Evolutionary conservation across 2,329 filamentous ascomycete genomes (phyloP).

Genomic region (Penicillium janthinellum): DNA sequence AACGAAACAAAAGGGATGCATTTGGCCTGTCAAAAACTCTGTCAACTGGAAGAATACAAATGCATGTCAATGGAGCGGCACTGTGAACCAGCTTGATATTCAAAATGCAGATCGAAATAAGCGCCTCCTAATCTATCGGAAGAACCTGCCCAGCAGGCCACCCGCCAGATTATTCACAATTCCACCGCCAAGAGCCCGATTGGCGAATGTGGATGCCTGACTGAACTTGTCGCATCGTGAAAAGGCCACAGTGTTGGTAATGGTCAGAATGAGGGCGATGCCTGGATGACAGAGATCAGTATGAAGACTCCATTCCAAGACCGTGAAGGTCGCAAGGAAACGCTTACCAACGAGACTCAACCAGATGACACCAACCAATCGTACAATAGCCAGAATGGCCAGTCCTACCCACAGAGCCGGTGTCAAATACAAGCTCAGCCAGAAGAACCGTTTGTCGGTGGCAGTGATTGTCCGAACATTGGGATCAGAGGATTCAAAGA

Average conservation of each 20-base stretch:
- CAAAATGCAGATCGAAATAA: not conserved
- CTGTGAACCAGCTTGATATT: not conserved
- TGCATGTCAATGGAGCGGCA: not conserved
- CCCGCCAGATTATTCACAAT: conserved; percentile 58
- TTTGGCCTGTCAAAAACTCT: not conserved
- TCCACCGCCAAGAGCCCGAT: conserved; percentile 56
- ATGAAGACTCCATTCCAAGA: not conserved
- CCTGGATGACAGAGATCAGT: conserved; percentile 33
- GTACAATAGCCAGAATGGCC: conserved; percentile 51
- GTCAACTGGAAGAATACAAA: not conserved
- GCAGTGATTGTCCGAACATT: conserved; percentile 47
- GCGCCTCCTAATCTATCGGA: conserved; percentile 42
- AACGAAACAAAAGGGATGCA: not conserved
- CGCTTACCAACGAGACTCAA: conserved; percentile 53
- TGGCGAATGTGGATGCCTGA: conserved; percentile 61
- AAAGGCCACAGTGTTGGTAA: conserved; percentile 56
- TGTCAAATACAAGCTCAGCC: conserved; percentile 52
- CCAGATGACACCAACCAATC: conserved; percentile 52
- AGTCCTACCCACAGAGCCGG: conserved; percentile 53
- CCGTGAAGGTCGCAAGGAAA: not conserved
- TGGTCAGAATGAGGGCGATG: conserved; percentile 53
- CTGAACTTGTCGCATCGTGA: conserved; percentile 56
- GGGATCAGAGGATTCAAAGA: conserved; percentile 53
- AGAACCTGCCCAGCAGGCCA: conserved; percentile 57
- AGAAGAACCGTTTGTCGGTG: conserved; percentile 56